These are phyloP conservation scores for Collybiopsis confluens DNA, from an alignment of 768 basidiomycete genomes.

Conservation along the genomic window DNA sequence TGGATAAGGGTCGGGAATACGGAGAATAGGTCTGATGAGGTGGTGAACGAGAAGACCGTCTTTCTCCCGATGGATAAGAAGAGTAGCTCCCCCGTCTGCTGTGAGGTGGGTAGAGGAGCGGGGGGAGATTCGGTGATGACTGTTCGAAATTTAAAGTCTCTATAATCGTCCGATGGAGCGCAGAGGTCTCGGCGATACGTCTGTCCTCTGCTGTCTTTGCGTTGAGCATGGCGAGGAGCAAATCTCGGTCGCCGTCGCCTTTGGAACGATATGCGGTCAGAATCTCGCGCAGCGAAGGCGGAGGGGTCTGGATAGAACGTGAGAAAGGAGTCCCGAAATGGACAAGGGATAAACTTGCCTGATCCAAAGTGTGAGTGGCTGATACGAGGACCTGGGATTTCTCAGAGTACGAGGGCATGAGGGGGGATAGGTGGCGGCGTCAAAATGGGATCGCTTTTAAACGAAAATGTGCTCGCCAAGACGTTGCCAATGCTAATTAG, in stretches of 20 bases:
- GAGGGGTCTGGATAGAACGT: slow-evolving; percentile 50
- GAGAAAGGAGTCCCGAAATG: background rate
- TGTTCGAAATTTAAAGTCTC: slow-evolving; percentile 46
- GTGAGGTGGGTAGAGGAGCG: background rate
- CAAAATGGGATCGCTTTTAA: background rate
- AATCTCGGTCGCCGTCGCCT: slow-evolving; percentile 82
- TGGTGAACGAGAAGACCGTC: slow-evolving; percentile 54
- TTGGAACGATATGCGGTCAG: slow-evolving; percentile 79
- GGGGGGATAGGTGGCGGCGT: background rate
- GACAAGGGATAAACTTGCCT: background rate
- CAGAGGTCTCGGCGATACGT: slow-evolving; percentile 69
- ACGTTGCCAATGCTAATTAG: too few relatives aligned
- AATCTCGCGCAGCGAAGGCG: slow-evolving; percentile 81
- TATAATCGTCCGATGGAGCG: slow-evolving; percentile 67
- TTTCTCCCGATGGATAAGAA: slow-evolving; percentile 1
- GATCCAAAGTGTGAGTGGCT: background rate
- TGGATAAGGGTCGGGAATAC: background rate
- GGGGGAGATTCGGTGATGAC: slow-evolving; percentile 19
- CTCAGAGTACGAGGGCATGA: background rate
- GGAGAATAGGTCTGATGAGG: slow-evolving; percentile 17
- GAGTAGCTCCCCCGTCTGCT: too few relatives aligned
- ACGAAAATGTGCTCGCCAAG: background rate
- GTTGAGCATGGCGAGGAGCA: slow-evolving; percentile 86
- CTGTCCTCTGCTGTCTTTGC: slow-evolving; percentile 93
- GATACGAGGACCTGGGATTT: slow-evolving; percentile 5